Conservation (phyloP, 2,329 filamentous ascomycete genomes). For the Ophioceras dolichostomum region DNA sequence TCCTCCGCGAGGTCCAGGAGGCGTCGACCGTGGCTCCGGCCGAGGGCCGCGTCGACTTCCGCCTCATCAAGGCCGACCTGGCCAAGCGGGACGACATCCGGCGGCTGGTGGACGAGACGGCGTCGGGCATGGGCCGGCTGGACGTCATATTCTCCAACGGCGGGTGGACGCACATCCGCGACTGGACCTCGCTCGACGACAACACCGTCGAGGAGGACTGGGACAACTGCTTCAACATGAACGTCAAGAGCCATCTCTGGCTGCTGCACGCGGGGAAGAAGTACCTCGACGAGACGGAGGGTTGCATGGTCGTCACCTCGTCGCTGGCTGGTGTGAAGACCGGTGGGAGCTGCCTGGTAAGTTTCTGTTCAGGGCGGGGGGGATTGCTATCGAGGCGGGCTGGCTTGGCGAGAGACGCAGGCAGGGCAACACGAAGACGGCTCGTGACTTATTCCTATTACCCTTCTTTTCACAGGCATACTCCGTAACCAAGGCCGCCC, state of each 20-base stretch:
- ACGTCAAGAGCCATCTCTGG: slow-evolving; percentile 51
- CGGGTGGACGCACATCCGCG: slow-evolving; percentile 35
- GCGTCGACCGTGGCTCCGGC: slow-evolving; percentile 29
- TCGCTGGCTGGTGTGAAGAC: slow-evolving; percentile 52
- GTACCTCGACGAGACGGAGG: slow-evolving; percentile 42
- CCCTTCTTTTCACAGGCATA: slow-evolving; percentile 43
- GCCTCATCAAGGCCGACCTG: slow-evolving; percentile 54
- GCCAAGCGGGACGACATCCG: slow-evolving; percentile 45
- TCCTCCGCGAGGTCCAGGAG: slow-evolving; percentile 41
- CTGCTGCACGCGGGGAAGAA: slow-evolving; percentile 41
- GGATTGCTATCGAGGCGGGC: not conserved
- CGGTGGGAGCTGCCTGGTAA: slow-evolving; percentile 45
- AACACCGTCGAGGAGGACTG: slow-evolving; percentile 45
- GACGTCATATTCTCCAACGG: slow-evolving; percentile 72
- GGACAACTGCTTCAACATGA: slow-evolving; percentile 47
- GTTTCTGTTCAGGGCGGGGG: not conserved
- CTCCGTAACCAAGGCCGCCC: slow-evolving; percentile 64
- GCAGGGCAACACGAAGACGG: not conserved
- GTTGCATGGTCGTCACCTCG: slow-evolving; percentile 51
- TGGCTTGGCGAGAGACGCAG: not conserved
- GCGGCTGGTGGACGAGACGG: slow-evolving; percentile 44
- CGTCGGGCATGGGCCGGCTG: slow-evolving; percentile 52
- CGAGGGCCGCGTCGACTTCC: slow-evolving; percentile 17
- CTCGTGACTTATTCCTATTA: not conserved
- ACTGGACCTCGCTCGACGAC: slow-evolving; percentile 35